Evolutionary conservation across 202 grass and related monocot species (phyloP), one percentile per base, ranked within the genome.

Genomic region (Saccharum hybrid): DNA sequence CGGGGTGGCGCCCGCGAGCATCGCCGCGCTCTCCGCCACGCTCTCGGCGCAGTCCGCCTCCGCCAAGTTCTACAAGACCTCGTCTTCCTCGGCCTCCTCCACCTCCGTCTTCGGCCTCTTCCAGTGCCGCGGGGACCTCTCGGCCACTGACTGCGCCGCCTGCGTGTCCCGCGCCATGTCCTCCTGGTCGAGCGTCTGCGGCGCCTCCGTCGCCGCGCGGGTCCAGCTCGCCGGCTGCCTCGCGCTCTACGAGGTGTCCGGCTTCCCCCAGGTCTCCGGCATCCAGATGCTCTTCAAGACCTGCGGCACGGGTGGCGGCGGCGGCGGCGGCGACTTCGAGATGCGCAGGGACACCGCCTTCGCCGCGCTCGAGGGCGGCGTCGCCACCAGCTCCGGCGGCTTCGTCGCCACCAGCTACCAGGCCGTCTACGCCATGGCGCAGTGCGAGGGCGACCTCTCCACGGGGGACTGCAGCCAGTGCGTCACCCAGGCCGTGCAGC

Each of bases 381-480:
- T 91, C 12, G 88, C 78, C 1, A 43, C 49, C 26, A 85, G 75
- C 48, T 81, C 81, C 18, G 88, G 81, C 0, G 89, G 91, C 0
- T 99, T 99, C 86, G 90, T 84, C 65, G 91, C 91, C 67, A 99
- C 93, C 63, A 91, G 91, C 75, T 99, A 88, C 74, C 86, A 95
- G 78, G 83, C 86, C 33, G 91, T 99, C 5, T 99, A 99, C 70
- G 88, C 96, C 69, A 92, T 99, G 84, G 96, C 96, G 43, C 96
- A 99, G 87, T 99, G 96, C 90, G 91, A 99, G 82, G 96, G 96
- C 42, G 96, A 99, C 67, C 91, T 96, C 76, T 99, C 96, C 48
- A 62, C 30, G 10, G 86, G 73, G 10, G 96, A 96, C 82, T 99
- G 96, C 81, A 49, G 80, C 22, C 83, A 91, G 60, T 99, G 93